Conservation (phyloP, 495 filamentous ascomycete species). For the Darksidea phi region DNA sequence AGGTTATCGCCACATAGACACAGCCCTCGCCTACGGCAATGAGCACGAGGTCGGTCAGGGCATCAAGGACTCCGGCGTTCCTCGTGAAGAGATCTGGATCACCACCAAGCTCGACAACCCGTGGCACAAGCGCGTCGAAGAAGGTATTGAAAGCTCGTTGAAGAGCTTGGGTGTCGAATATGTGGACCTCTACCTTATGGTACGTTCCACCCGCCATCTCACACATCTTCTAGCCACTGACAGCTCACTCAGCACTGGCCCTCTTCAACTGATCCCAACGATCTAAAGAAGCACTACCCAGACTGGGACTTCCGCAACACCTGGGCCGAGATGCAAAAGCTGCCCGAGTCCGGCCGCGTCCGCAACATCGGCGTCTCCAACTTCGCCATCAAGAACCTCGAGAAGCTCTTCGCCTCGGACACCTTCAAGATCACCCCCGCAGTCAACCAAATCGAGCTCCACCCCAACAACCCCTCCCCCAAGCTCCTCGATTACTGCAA, state of each 20-base stretch:
- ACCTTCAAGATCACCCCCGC: constrained; percentile 65
- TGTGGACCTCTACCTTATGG: constrained; percentile 78
- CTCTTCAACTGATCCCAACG: constrained; percentile 57
- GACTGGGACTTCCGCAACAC: constrained; percentile 83
- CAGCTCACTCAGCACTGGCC: constrained; percentile 65
- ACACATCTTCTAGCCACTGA: constrained; percentile 1
- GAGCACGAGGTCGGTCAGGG: constrained; percentile 79
- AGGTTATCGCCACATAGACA: constrained; percentile 73
- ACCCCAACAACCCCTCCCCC: constrained; percentile 47
- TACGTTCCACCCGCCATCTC: constrained; percentile 2
- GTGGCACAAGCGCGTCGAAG: constrained; percentile 68
- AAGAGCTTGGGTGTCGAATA: constrained; percentile 71
- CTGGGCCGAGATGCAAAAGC: constrained; percentile 79
- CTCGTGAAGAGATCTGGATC: constrained; percentile 77
- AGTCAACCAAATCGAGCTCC: constrained; percentile 81
- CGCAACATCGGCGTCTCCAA: constrained; percentile 69
- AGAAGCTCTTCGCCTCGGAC: constrained; percentile 56
- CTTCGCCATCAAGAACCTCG: constrained; percentile 61
- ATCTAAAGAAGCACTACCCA: constrained; percentile 56
- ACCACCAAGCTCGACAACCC: constrained; percentile 87
- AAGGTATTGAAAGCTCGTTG: constrained; percentile 68
- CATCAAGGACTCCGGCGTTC: constrained; percentile 75
- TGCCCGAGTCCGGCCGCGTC: constrained; percentile 74
- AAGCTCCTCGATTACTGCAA: constrained; percentile 70
- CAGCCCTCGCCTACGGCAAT: constrained; percentile 81